Evolutionary conservation across 2,329 filamentous ascomycete genomes (phyloP).

Genomic region (Hymenoscyphus infarciens): DNA sequence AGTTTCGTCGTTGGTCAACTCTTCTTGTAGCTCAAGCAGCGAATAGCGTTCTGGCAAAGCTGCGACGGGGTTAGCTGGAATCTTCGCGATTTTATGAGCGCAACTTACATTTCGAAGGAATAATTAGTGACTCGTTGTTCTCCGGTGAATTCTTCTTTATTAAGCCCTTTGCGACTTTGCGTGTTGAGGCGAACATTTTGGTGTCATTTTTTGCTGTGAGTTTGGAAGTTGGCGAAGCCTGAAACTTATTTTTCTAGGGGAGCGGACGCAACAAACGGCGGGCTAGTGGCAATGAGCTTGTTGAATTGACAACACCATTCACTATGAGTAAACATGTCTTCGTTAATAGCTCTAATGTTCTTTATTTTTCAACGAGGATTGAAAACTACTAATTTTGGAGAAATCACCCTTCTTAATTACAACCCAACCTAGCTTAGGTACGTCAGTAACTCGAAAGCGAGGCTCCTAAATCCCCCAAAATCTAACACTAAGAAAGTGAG

Average conservation of each 20-base stretch:
- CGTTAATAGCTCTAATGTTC: not conserved
- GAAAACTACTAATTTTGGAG: too few species aligned
- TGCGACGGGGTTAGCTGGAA: conserved; percentile 13
- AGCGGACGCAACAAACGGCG: not conserved
- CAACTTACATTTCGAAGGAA: conserved; percentile 15
- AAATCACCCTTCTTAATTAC: too few species aligned
- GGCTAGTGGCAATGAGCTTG: not conserved
- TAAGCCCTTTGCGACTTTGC: conserved; percentile 14
- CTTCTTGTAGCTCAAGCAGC: conserved; percentile 18
- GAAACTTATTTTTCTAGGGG: not conserved
- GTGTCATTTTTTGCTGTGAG: not conserved
- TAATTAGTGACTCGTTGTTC: not conserved
- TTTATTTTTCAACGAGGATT: too few species aligned
- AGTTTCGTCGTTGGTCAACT: conserved; percentile 8
- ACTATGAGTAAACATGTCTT: not conserved
- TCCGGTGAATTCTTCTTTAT: not conserved
- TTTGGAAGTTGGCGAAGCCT: not conserved
- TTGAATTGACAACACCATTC: not conserved
- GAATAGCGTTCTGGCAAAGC: conserved; percentile 25
- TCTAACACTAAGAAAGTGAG: too few species aligned
- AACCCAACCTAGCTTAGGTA: too few species aligned
- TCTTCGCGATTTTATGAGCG: not conserved
- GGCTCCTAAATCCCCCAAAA: too few species aligned
- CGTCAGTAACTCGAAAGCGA: not conserved
- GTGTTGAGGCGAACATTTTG: conserved; percentile 19